Conservation (phyloP, 352 stramenopile genomes). For the Pythium myriotylum region DNA sequence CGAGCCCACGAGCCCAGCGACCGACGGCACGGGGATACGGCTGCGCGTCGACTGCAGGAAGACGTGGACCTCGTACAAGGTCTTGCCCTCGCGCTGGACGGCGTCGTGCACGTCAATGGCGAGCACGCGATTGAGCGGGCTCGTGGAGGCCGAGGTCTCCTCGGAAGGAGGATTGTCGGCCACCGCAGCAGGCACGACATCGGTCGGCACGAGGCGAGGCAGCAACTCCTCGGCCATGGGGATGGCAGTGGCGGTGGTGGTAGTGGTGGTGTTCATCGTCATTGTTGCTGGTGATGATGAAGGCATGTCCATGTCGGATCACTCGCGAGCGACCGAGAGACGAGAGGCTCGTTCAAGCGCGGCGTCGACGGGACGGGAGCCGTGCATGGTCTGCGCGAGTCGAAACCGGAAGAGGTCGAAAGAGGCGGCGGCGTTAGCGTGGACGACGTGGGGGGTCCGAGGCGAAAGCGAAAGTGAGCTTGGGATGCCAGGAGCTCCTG, state of each 20-base stretch:
- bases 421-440: no score
- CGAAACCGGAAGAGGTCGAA: neutral
- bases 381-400: neutral
- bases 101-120: neutral
- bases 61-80: conserved; percentile 4
- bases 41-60: conserved; percentile 8
- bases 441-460: no score
- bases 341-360: neutral
- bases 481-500: no score
- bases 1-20: neutral
- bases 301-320: conserved; percentile 3
- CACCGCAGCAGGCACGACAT: neutral
- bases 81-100: neutral
- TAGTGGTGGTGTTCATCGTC: neutral
- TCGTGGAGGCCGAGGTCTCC: neutral
- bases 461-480: no score
- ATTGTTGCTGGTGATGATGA: conserved; percentile 16
- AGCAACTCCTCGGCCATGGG: neutral
- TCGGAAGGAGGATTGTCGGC: neutral
- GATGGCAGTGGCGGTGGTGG: no score
- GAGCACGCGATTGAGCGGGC: neutral
- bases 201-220: conserved; percentile 7
- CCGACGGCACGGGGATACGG: conserved; percentile 2
- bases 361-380: neutral
- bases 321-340: neutral